Conservation (phyloP, 2,329 filamentous ascomycete genomes). For the Myriosclerotinia curreyana region DNA sequence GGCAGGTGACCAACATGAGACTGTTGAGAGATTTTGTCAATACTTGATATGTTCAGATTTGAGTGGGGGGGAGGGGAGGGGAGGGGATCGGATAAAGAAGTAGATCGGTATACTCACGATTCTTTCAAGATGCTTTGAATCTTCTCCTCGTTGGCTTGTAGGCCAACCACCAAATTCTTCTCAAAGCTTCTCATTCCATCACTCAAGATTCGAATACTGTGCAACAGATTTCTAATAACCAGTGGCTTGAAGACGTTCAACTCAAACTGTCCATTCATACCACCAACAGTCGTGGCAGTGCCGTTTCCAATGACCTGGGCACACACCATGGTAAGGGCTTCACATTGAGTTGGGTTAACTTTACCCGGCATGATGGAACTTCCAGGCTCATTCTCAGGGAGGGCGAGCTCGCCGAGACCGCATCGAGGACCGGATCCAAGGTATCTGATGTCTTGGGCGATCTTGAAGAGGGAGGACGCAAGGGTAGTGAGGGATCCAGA, state of each 20-base stretch:
- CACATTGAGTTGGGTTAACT: constrained; percentile 98
- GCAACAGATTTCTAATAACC: constrained; percentile 90
- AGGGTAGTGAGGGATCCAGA: constrained; percentile 92
- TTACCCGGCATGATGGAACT: constrained; percentile 99
- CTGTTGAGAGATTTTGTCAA: constrained; percentile 45
- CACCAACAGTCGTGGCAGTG: constrained; percentile 85
- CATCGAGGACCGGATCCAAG: constrained; percentile 94
- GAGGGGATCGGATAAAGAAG: neutral
- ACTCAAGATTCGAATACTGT: constrained; percentile 82
- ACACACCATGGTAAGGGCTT: constrained; percentile 96
- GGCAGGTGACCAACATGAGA: constrained; percentile 96
- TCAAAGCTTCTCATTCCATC: constrained; percentile 96
- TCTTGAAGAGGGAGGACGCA: constrained; percentile 89
- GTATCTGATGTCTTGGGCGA: constrained; percentile 96
- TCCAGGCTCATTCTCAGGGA: constrained; percentile 97
- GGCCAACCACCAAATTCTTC: constrained; percentile 83
- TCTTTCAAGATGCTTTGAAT: constrained; percentile 90
- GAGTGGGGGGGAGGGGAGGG: neutral
- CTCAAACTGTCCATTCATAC: constrained; percentile 98
- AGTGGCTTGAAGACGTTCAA: constrained; percentile 99
- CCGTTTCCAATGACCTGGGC: constrained; percentile 98
- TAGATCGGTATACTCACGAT: constrained; percentile 58
- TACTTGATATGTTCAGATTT: neutral
- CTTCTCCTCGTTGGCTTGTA: constrained; percentile 90
- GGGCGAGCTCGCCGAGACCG: constrained; percentile 85